These are phyloP conservation scores for Atkinsonella hypoxylon DNA, from an alignment of 2,329 filamentous ascomycete species.

Conservation along the genomic window DNA sequence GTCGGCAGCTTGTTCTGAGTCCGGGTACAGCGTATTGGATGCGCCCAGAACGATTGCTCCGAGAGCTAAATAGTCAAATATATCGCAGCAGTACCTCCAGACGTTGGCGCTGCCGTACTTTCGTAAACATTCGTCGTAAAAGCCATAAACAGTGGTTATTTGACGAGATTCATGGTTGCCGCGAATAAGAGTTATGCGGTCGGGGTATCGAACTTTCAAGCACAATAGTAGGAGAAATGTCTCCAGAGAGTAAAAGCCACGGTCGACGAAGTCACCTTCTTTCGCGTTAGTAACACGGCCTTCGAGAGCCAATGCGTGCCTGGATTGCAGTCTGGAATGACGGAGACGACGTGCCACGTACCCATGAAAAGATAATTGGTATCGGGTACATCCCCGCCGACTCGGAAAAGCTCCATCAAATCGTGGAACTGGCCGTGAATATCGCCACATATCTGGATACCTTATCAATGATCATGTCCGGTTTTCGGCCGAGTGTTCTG, in stretches of 20 bases:
- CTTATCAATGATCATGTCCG: background rate
- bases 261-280: slow-evolving; percentile 87
- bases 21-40: slow-evolving; percentile 43
- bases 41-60: slow-evolving; percentile 87
- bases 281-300: background rate
- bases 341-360: slow-evolving; percentile 22
- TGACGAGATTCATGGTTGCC: slow-evolving; percentile 95
- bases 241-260: slow-evolving; percentile 95
- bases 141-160: slow-evolving; percentile 95
- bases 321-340: background rate
- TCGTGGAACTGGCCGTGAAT: slow-evolving; percentile 97
- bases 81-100: slow-evolving; percentile 93
- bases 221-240: slow-evolving; percentile 91
- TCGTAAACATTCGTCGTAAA: slow-evolving; percentile 92
- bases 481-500: background rate
- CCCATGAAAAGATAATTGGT: slow-evolving; percentile 98
- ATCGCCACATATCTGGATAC: slow-evolving; percentile 72
- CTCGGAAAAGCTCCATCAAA: slow-evolving; percentile 90
- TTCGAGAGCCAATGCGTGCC: too few species aligned
- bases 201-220: slow-evolving; percentile 92
- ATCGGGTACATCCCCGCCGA: slow-evolving; percentile 86
- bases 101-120: slow-evolving; percentile 97
- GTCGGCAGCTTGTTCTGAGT: slow-evolving; percentile 39
- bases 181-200: slow-evolving; percentile 90
- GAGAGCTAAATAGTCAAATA: slow-evolving; percentile 92